Base-by-base conservation (phyloP, 2,329 filamentous ascomycete genomes). In the Xylaria sp. region DNA sequence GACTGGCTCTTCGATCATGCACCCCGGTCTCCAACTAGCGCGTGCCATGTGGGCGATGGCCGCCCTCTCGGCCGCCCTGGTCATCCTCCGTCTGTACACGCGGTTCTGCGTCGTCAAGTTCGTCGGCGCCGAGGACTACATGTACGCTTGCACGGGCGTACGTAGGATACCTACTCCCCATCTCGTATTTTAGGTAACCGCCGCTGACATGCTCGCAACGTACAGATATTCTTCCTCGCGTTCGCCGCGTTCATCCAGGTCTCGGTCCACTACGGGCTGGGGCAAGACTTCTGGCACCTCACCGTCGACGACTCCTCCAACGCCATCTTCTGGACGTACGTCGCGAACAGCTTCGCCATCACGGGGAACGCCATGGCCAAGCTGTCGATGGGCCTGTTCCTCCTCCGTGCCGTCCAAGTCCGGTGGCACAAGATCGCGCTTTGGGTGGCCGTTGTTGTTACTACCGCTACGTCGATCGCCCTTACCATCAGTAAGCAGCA, bases 301-400 rank as follows among this genome's bases (percentile, higher is more conserved):
- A 57, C 50, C 9, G 46, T 68, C n/a, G 66, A 66, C 39, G 57
- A 68, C 26, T 67, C 67, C 6, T 69, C 70, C n/a, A 49, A 69
- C 24, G 70, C 72, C 51, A 73, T 74, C 50, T 70, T 74, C 47
- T 74, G 71, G 71, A 70, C 69, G 2, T 73, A 72, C 40, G 66
- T 74, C 17, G 72, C 70, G 46, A 73, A 72, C 56, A 69, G 63
- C 11, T 72, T 73, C 45, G 69, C 69, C 48, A 70, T 74, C 43
- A 67, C 62, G 1, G 72, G 72, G 11, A 74, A 73, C 39, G 70
- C 72, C 21, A 66, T 73, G 62, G 71, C 72, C 46, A 74, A 74
- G 56, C 56, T 73, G 4, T 74, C 69, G 2, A 72, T 73, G 69
- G 72, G 71, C 5, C 62, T 73, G 6, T 74, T 74, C 41, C 57